phyloP scores from a whole-genome alignment of 148 eudicot species.

The Beta vulgaris region DNA sequence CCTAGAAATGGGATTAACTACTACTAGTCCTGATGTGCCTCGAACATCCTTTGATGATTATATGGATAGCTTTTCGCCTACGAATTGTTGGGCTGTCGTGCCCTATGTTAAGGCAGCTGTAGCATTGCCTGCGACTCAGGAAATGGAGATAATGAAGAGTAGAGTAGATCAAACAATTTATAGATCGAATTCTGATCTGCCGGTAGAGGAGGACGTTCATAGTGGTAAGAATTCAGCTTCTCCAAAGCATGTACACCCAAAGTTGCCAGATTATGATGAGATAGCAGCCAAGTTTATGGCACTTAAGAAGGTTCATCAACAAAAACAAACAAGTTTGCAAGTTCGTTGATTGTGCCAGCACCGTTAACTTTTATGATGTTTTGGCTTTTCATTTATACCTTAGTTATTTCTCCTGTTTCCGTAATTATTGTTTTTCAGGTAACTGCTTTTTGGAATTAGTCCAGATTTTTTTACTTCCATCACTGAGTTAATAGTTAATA shows the following conservation, averaged over 20 bases:
- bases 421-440: no score
- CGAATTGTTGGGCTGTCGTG: neutral
- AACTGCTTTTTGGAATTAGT: no score
- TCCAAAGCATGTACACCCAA: constrained; percentile 64
- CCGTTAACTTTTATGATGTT: no score
- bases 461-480: no score
- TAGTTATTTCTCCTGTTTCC: no score
- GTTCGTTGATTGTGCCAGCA: neutral
- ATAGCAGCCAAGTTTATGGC: constrained; percentile 53
- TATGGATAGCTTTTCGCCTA: constrained; percentile 5
- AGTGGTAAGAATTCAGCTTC: constrained; percentile 11
- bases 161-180: constrained; percentile 17
- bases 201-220: constrained; percentile 23
- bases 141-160: neutral
- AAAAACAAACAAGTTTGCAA: constrained; percentile 9
- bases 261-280: constrained; percentile 79
- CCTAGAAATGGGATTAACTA: no score
- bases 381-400: no score
- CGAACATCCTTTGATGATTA: neutral
- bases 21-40: neutral
- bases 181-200: constrained; percentile 34
- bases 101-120: constrained; percentile 36
- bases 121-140: constrained; percentile 36
- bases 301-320: constrained; percentile 51
- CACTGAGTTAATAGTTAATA: no score